phyloP scores from a whole-genome alignment of 495 filamentous ascomycete genomes.

The Penicillium paradoxum region DNA sequence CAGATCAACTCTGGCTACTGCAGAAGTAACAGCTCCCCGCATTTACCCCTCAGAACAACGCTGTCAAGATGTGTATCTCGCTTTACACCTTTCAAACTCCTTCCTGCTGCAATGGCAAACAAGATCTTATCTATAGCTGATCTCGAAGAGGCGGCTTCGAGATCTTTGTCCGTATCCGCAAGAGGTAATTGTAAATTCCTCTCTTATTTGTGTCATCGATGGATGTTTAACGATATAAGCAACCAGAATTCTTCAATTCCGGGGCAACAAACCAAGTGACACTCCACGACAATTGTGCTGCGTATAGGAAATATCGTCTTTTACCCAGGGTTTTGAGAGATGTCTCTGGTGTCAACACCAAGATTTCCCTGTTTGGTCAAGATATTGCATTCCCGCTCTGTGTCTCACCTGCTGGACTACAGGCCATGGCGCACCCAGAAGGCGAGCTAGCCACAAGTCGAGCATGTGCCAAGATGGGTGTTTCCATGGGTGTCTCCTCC shows the following conservation, averaged over 20 bases:
- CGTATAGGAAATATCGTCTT: constrained; percentile 43
- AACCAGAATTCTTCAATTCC: constrained; percentile 44
- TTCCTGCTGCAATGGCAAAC: background rate
- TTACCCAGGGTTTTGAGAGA: constrained; percentile 48
- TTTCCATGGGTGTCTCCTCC: constrained; percentile 53
- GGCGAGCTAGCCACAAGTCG: constrained; percentile 62
- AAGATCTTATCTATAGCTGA: constrained; percentile 21
- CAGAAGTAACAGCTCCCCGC: background rate
- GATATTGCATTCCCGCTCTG: constrained; percentile 29
- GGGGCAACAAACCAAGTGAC: constrained; percentile 44
- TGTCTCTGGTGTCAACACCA: constrained; percentile 44
- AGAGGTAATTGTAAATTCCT: constrained; percentile 8
- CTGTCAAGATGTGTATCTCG: background rate
- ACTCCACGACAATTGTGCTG: constrained; percentile 39
- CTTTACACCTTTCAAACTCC: background rate
- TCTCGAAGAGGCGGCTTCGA: constrained; percentile 15
- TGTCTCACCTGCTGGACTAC: constrained; percentile 63
- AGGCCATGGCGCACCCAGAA: constrained; percentile 56
- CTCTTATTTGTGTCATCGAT: background rate
- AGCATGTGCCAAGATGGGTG: constrained; percentile 45
- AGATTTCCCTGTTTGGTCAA: constrained; percentile 36
- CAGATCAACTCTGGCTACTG: no score
- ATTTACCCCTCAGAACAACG: constrained; percentile 1
- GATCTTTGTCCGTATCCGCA: constrained; percentile 4
- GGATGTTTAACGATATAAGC: background rate